Evolutionary conservation across 225 moss, liverwort and hornwort genomes (phyloP), one percentile per base, ranked within the genome.

Genomic region (Takakia lepidozioides): DNA sequence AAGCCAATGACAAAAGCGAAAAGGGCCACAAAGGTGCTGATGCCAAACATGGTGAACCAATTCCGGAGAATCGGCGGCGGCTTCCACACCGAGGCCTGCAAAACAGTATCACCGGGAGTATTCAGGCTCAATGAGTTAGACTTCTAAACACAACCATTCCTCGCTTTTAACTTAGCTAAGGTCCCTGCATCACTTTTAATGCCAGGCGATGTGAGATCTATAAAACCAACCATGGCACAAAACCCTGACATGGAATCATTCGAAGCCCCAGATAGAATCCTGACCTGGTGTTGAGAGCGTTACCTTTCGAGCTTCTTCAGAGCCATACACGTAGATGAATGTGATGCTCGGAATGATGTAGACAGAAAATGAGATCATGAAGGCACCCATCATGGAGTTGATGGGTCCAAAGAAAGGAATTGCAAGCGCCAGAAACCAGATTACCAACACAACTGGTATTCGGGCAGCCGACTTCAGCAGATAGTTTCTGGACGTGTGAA

Each of bases 401-500:
- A 62, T 62, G n/a, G 56, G 68, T 25, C 68, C 68, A 28, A 68
- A 68, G 28, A 68, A 68, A 13, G 68, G 68, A 22, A 68, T 44
- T 13, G 68, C 68, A 2, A 62, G 19, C 14, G 68, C 68, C n/a
- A 62, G 27, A 32, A 68, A 68, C 62, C 62, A 62, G 30, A 68
- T 35, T 8, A 68, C 18, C 14, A 44, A 32, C 8, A 68, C 68
- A 8, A 68, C 45, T 3, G 68, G 68, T 11, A 68, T 3, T 29
- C 68, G 46, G 42, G 43, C 44, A 11, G 52, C 26, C 28, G 42
- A 61, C 48, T 51, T 56, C 36, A 51, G 30, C 19, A 38, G 13
- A 23, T 48, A 62, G 13, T 44, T 48, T 4, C 27, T 16, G n/a
- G 2, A 29, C 8, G 35, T 43, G 51, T 68, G 62, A 44, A 62